Percentiles rank a stretch among this genome's conserved stretches.
phyloP scores from a whole-genome alignment of 257 asterid species.

The Hygrophila difformis region DNA sequence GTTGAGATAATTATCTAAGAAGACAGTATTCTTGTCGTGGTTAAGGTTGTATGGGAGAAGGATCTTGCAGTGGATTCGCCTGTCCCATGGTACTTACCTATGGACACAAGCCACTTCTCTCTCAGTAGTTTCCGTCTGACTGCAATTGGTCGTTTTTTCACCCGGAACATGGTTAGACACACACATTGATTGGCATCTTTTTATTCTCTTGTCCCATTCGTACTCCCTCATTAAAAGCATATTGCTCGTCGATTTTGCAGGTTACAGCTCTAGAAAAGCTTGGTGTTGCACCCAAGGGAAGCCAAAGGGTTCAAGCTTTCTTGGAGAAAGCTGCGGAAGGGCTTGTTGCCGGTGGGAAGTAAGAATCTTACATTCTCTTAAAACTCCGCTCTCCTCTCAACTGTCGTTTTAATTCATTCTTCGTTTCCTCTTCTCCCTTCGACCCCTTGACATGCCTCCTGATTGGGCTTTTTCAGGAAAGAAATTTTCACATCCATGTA shows the following conservation, averaged over 20 bases:
- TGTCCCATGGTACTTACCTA: slow-evolving; percentile 86
- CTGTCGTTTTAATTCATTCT: not conserved
- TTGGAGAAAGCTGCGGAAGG: slow-evolving; percentile 99
- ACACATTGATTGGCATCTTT: not conserved
- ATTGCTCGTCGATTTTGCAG: slow-evolving; percentile 22
- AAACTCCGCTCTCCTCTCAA: too few species aligned
- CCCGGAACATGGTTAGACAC: slow-evolving; percentile 63
- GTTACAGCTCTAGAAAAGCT: slow-evolving; percentile 67
- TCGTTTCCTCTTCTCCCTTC: not conserved
- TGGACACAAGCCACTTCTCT: slow-evolving; percentile 82
- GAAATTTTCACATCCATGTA: slow-evolving; percentile 93
- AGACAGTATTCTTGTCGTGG: not conserved
- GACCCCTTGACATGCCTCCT: not conserved
- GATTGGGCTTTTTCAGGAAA: slow-evolving; percentile 46
- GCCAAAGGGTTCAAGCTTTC: slow-evolving; percentile 94
- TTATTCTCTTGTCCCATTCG: not conserved
- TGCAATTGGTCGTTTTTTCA: slow-evolving; percentile 65
- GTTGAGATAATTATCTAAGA: not conserved
- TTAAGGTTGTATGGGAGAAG: slow-evolving; percentile 77
- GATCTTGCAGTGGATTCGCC: slow-evolving; percentile 91
- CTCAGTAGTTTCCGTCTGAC: slow-evolving; percentile 85
- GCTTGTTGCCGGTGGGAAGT: slow-evolving; percentile 89
- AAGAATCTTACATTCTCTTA: too few species aligned
- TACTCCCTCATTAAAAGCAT: not conserved
- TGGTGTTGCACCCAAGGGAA: slow-evolving; percentile 88